Percentiles rank a stretch among this genome's conserved stretches.
Conservation (phyloP, 306 rosid species). For the Bauhinia variegata region DNA sequence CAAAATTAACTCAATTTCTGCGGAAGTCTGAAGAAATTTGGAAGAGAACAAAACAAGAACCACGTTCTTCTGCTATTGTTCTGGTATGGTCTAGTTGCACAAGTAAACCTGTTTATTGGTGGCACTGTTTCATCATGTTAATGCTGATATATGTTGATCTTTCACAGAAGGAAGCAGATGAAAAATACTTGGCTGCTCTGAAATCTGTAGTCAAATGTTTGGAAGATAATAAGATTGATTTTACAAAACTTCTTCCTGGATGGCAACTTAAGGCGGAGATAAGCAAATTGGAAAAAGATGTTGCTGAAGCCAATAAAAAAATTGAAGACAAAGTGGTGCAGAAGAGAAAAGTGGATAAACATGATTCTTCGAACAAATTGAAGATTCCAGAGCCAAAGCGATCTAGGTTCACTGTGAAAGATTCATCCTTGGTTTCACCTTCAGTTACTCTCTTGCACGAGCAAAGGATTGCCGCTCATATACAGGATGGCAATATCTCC, state of each 20-base stretch:
- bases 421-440: constrained; percentile 39
- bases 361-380: constrained; percentile 29
- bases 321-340: constrained; percentile 32
- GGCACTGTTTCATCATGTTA: constrained; percentile 27
- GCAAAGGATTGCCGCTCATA: constrained; percentile 41
- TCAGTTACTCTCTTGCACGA: constrained; percentile 42
- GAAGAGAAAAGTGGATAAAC: constrained; percentile 53
- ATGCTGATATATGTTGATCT: constrained; percentile 30
- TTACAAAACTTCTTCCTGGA: constrained; percentile 50
- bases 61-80: constrained; percentile 26
- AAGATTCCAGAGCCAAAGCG: constrained; percentile 51
- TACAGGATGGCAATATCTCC: constrained; percentile 42
- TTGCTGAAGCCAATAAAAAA: constrained; percentile 35
- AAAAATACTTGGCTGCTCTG: constrained; percentile 61
- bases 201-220: constrained; percentile 54
- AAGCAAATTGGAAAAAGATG: constrained; percentile 50
- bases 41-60: constrained; percentile 50
- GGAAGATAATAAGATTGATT: constrained; percentile 56
- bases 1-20: constrained; percentile 49
- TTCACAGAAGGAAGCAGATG: constrained; percentile 55
- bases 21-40: constrained; percentile 56
- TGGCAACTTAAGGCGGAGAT: constrained; percentile 57
- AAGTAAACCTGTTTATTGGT: constrained; percentile 22
- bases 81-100: constrained; percentile 50
- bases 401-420: constrained; percentile 32